These are phyloP conservation scores for Neofusicoccum sp. DNA, from an alignment of 2,329 filamentous ascomycete species.

Conservation along the genomic window DNA sequence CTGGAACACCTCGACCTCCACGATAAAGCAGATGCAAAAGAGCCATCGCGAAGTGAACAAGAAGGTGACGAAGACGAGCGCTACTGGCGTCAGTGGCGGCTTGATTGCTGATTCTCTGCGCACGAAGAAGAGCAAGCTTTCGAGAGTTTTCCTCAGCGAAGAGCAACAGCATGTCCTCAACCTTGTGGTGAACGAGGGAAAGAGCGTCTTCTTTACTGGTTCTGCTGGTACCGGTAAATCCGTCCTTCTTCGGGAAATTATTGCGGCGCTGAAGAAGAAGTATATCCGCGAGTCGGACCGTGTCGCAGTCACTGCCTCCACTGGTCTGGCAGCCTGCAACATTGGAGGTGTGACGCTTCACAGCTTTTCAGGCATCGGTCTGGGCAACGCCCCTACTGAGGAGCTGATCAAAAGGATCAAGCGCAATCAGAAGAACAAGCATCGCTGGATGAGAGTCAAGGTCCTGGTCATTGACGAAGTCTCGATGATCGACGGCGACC, in stretches of 20 bases:
- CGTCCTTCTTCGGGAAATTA: slow-evolving; percentile 89
- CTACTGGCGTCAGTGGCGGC: slow-evolving; percentile 31
- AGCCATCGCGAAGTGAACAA: slow-evolving; percentile 63
- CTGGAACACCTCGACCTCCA: slow-evolving; percentile 74
- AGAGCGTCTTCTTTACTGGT: slow-evolving; percentile 97
- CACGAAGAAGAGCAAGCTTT: slow-evolving; percentile 46
- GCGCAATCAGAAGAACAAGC: slow-evolving; percentile 81
- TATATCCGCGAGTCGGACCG: slow-evolving; percentile 74
- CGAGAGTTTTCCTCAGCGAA: slow-evolving; percentile 70
- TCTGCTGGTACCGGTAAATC: slow-evolving; percentile 97
- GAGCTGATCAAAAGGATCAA: slow-evolving; percentile 88
- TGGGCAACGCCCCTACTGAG: slow-evolving; percentile 83
- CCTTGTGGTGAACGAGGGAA: slow-evolving; percentile 73
- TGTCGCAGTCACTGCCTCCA: slow-evolving; percentile 91
- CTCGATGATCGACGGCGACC: slow-evolving; percentile 95
- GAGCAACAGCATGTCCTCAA: slow-evolving; percentile 84
- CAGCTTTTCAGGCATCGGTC: slow-evolving; percentile 91
- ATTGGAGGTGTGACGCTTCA: slow-evolving; percentile 94
- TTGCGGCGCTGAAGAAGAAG: slow-evolving; percentile 74
- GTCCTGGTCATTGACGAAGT: slow-evolving; percentile 90
- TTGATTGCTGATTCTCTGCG: slow-evolving; percentile 47
- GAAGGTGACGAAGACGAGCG: slow-evolving; percentile 46
- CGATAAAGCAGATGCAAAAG: slow-evolving; percentile 75
- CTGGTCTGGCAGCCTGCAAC: slow-evolving; percentile 92
- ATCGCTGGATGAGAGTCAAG: slow-evolving; percentile 84